Evolutionary conservation across 2,329 filamentous ascomycete species (phyloP).

Genomic region (Tolypocladium nubicola): DNA sequence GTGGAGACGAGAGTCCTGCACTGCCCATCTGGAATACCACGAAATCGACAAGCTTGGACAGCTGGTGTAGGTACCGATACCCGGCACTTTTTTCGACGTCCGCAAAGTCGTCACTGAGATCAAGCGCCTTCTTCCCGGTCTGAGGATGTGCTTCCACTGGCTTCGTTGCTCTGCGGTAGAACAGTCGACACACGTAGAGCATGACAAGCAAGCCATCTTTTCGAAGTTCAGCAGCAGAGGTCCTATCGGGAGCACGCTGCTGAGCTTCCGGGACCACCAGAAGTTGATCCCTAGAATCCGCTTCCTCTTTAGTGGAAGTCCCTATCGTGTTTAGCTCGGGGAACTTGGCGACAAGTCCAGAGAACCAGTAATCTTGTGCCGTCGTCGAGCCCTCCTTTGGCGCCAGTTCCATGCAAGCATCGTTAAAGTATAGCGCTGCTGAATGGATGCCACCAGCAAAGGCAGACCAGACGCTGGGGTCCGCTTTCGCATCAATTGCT

Average conservation of each 20-base stretch:
- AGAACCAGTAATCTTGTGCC: conserved; percentile 11
- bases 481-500: conserved; percentile 20
- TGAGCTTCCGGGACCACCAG: conserved; percentile 1
- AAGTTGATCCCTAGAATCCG: not conserved
- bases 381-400: conserved; percentile 1
- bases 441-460: conserved; percentile 26
- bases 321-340: conserved; percentile 14
- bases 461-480: conserved; percentile 24
- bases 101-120: conserved; percentile 21
- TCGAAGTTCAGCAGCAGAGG: conserved; percentile 14
- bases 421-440: conserved; percentile 24
- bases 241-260: not conserved
- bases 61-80: conserved; percentile 23
- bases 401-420: conserved; percentile 22
- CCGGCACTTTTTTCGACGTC: conserved; percentile 15
- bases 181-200: conserved; percentile 23
- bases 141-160: conserved; percentile 10
- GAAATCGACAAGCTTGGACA: conserved; percentile 25
- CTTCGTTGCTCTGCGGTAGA: conserved; percentile 31
- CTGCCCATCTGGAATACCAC: conserved; percentile 25
- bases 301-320: too few relatives aligned
- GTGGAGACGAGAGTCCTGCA: conserved; percentile 21
- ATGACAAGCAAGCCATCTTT: conserved; percentile 28
- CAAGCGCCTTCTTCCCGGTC: conserved; percentile 12
- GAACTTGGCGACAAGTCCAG: conserved; percentile 16